Base-by-base conservation (phyloP, 208 protist genomes). In the Naegleria fowleri region DNA sequence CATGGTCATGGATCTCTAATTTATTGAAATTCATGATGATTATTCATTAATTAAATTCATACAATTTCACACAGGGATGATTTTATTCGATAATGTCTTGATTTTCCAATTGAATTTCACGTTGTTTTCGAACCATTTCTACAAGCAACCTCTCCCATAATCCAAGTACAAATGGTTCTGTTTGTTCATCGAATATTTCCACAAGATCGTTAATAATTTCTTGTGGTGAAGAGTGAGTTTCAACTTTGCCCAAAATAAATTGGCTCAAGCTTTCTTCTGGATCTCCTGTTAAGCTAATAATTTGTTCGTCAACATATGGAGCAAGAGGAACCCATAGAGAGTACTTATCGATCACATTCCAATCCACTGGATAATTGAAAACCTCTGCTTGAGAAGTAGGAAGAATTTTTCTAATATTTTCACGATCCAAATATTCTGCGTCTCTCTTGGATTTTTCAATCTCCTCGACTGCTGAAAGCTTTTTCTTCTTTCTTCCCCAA, bases 311-410 rank as follows among this genome's bases (percentile, higher is more conserved):
- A 87, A 87, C 40, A 87, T 29, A 87, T 51, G 6, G 5, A 16
- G 15, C 43, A 22, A 87, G 29, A 87, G 16, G 9, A 36, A 15
- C 6, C 19, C 19, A 52, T 1, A 87, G 22, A 87, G 7, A 7
- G 43, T 87, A 87, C 83, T 87, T 87, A 52, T 87, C 83, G 29
- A 87, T 5, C 19, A 87, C 38, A 40, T 87, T 36, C 83, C 83
- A 87, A 51, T 87, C 41, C 16, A 87, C 15, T 40, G 83, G 16
- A 51, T 48, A 87, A n/a, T 41, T 16, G 29, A 87, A 52, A n/a
- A 87, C 5, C 0, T 40, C 33, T 9, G 15, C 83, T n/a, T 13
- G 40, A 0, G 15, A 29, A 0, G 13, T 48, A 13, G 83, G 83
- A 51, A 87, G 33, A 41, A 33, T 16, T 40, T 84, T 84, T 11